Conservation (phyloP, 768 basidiomycete species). For the Trametes sanguinea region DNA sequence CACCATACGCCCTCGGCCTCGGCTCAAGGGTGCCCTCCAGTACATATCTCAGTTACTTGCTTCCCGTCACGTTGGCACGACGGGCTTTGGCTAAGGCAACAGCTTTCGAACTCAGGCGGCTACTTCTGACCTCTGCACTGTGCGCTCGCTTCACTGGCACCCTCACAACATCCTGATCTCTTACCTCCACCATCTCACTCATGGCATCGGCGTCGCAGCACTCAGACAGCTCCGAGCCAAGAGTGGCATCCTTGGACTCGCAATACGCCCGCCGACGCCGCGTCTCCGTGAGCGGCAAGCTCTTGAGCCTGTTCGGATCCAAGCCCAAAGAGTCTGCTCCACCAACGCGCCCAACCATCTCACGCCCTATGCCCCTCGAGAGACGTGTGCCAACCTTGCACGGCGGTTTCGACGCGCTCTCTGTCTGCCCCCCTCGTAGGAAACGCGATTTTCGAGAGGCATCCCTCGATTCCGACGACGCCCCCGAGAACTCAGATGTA, state of each 20-base stretch:
- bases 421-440: not conserved
- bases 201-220: too few species aligned
- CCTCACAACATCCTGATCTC: too few species aligned
- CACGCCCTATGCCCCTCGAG: not conserved
- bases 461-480: not conserved
- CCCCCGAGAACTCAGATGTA: not conserved
- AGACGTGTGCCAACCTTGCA: not conserved
- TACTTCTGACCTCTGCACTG: too few species aligned
- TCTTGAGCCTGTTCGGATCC: not conserved
- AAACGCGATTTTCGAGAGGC: not conserved
- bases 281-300: conserved; percentile 1
- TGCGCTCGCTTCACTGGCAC: too few species aligned
- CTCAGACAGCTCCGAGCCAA: too few species aligned
- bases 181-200: too few species aligned
- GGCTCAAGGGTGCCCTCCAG: too few species aligned
- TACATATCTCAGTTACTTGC: too few species aligned
- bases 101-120: too few species aligned
- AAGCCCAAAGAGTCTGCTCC: not conserved
- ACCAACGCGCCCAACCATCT: not conserved
- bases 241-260: not conserved
- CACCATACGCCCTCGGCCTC: too few species aligned
- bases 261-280: not conserved
- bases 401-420: not conserved
- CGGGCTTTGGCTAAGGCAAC: too few species aligned
- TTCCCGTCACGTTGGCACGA: too few species aligned